Percentiles rank a stretch among this genome's conserved stretches.
Evolutionary conservation across 345 rosid species (phyloP).

Genomic region (Noccaea bulbosa): DNA sequence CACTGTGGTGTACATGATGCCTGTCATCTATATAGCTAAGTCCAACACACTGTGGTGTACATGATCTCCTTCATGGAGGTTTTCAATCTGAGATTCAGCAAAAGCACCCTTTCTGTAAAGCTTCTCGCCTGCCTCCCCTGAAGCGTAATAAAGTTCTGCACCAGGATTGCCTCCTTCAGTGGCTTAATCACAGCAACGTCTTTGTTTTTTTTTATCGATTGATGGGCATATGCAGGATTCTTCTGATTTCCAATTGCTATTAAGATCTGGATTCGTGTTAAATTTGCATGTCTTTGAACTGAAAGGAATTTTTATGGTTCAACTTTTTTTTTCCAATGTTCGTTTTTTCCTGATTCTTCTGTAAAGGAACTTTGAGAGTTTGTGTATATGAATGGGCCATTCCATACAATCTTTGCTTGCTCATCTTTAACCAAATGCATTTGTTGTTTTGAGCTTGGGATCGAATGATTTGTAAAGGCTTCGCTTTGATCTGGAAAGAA

Average conservation of each 20-base stretch:
- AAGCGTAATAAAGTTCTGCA: conserved; percentile 69
- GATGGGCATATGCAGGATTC: not conserved
- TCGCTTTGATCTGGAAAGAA: not conserved
- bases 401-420: not conserved
- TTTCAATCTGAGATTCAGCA: conserved; percentile 65
- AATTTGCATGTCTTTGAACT: not conserved
- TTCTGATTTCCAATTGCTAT: conserved; percentile 6
- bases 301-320: not conserved
- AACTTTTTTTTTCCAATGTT: not conserved
- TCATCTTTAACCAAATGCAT: conserved; percentile 15
- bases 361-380: not conserved
- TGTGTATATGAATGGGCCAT: conserved; percentile 4
- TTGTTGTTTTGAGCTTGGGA: not conserved
- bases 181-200: conserved; percentile 96
- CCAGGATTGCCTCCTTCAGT: conserved; percentile 98
- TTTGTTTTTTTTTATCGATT: not conserved
- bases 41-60: too few relatives aligned
- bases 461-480: not conserved
- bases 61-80: conserved; percentile 74
- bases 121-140: conserved; percentile 72
- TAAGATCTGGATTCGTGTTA: conserved; percentile 19
- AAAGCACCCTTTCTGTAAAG: conserved; percentile 77
- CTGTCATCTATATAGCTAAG: conserved; percentile 3
- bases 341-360: conserved; percentile 2
- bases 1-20: not conserved